These are phyloP conservation scores for Fusarium circinatum DNA, from an alignment of 2,329 filamentous ascomycete species.

Conservation along the genomic window DNA sequence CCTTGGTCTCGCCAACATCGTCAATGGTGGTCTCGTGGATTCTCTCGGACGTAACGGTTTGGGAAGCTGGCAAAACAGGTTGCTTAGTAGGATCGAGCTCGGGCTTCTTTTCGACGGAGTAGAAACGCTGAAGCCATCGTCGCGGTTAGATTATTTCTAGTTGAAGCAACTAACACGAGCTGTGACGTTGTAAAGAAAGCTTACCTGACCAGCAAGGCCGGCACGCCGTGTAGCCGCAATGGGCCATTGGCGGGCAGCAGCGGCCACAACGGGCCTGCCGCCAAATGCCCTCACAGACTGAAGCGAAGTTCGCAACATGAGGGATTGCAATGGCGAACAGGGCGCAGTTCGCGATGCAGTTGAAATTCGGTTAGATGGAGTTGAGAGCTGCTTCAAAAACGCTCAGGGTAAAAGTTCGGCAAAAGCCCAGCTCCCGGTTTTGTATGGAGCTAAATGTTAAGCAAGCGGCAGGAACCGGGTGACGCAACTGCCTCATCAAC, in stretches of 20 bases:
- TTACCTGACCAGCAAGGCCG: conserved; percentile 46
- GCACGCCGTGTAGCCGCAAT: conserved; percentile 50
- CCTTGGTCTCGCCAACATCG: conserved; percentile 52
- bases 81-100: conserved; percentile 60
- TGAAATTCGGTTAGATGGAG: conserved; percentile 47
- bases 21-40: conserved; percentile 52
- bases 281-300: conserved; percentile 70
- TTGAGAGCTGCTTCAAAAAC: conserved; percentile 53
- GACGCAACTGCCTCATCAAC: conserved; percentile 42
- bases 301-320: conserved; percentile 77
- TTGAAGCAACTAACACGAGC: conserved; percentile 20
- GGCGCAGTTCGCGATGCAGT: conserved; percentile 46
- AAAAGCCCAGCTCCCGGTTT: conserved; percentile 50
- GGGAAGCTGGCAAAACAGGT: conserved; percentile 63
- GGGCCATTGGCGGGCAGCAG: conserved; percentile 69
- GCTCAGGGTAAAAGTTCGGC: conserved; percentile 58
- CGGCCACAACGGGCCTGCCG: conserved; percentile 63
- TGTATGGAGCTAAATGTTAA: conserved; percentile 38
- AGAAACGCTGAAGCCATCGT: conserved; percentile 61
- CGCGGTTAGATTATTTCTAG: conserved; percentile 46
- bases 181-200: conserved; percentile 51
- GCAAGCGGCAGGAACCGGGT: conserved; percentile 51
- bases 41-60: conserved; percentile 61
- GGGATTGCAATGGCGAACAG: conserved; percentile 60
- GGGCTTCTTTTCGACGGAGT: conserved; percentile 64